These are phyloP conservation scores for Juglanconis oblonga DNA, from an alignment of 2,329 filamentous ascomycete genomes.

Conservation along the genomic window DNA sequence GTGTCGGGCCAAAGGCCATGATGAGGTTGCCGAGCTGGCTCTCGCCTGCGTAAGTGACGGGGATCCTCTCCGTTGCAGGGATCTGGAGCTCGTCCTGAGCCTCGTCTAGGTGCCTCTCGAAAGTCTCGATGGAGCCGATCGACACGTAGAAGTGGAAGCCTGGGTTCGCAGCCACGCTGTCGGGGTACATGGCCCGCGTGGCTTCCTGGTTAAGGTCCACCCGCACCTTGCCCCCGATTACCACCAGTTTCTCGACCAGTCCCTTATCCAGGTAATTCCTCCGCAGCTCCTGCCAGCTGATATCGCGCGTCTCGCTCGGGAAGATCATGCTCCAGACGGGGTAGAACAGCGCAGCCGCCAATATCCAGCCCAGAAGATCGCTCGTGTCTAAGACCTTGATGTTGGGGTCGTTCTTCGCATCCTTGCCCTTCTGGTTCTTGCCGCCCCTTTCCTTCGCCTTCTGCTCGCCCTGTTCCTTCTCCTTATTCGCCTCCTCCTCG, in stretches of 20 bases:
- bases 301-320: constrained; percentile 59
- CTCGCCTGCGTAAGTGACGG: constrained; percentile 81
- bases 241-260: constrained; percentile 86
- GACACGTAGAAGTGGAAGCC: constrained; percentile 89
- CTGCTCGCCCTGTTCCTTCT: constrained; percentile 13
- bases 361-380: constrained; percentile 49
- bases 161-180: constrained; percentile 65
- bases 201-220: constrained; percentile 79
- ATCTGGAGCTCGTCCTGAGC: constrained; percentile 87
- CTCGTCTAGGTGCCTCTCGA: constrained; percentile 83
- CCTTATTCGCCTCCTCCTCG: constrained; percentile 22
- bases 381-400: constrained; percentile 31
- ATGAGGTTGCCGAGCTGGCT: constrained; percentile 72
- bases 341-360: constrained; percentile 44
- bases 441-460: constrained; percentile 25
- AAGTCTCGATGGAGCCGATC: constrained; percentile 90
- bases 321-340: constrained; percentile 41
- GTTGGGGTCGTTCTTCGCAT: constrained; percentile 17
- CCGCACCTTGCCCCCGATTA: constrained; percentile 69
- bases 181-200: constrained; percentile 69
- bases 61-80: constrained; percentile 83
- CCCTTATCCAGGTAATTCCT: constrained; percentile 95
- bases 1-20: constrained; percentile 77
- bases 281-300: constrained; percentile 96
- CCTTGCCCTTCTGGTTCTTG: constrained; percentile 30